Base-by-base conservation (phyloP, 106 monocot genomes). In the Amphibolis antarctica region DNA sequence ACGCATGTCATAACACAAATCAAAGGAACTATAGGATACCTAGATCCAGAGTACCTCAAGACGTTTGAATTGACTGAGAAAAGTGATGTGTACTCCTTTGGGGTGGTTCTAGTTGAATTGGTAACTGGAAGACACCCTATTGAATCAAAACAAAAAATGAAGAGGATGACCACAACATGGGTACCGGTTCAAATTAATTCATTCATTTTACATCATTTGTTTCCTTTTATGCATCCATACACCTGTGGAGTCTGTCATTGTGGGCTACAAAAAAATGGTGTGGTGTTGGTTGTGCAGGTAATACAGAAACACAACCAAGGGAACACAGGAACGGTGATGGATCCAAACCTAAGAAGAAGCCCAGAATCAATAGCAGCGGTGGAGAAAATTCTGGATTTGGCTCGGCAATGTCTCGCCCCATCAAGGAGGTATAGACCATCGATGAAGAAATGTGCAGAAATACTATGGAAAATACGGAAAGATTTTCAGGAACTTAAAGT, bases 71-170 rank as follows among this genome's bases (percentile, higher is more conserved):
- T 89, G 53, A 82, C 89, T 0, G 82, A 82, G 28, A 85, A 82
- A 66, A 89, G 89, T 29, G 89, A 89, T 55, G 89, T 89, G 42
- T 89, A 89, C 75, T 85, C 89, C 42, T 89, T 85, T 54, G 89
- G 89, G 22, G 82, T 83, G 42, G 66, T 89, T 50, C 89, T 89
- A 24, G 82, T 89, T 14, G 89, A 89, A 75, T 66, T 89, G 45
- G 67, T 89, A 67, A 75, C 77, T 18, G 85, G 85, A 20, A 74
- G 85, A 42, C 81, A 72, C 54, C 85, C 89, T 66, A 82, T 89
- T 59, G 85, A 85, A 44, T 72, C 64, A n/a, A 77, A 72, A 46
- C 62, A 73, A 22, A 54, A 53, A n/a, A 74, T 64, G 28, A 76
- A 91, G 28, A 71, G 91, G 57, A 29, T 81, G 59, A 86, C 86